Evolutionary conservation across 805 yeast species (phyloP), one percentile per base, ranked within the genome.

Genomic region (Wickerhamomyces queroliae): DNA sequence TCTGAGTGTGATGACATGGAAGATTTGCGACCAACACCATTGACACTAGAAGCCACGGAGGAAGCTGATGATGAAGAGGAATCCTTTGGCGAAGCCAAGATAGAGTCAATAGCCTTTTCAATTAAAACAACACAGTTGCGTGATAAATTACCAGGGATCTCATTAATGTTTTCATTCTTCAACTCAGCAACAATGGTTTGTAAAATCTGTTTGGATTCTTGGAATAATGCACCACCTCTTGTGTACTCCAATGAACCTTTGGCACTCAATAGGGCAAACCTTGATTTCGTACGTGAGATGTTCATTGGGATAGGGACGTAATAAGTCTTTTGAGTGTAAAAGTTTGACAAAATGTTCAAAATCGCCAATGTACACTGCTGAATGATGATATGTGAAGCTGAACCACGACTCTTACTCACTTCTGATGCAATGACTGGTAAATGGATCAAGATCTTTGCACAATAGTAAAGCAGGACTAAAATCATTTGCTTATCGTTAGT

Each of bases 231-330:
- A 0, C 96, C 95, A 28, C 89, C 88, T 55, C 86, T 78, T 2
- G 86, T 79, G 55, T 85, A 87, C 46, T 88, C 96, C 40, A 89
- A 64, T 1, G 88, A 76, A 13, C 95, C 89, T 46, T 77, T 76
- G 0, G 89, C 87, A 21, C 81, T 83, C 35, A 83, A 50, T 23
- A 84, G 63, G 0, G 83, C 69, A 46, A 80, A 70, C 35, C 88
- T 64, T 3, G 85, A 78, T 50, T 74, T 77, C 44, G 80, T 77
- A 44, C 88, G 59, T 0, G 83, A 66, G 9, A 76, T 60, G 46
- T 80, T 82, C 34, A 80, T 56, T 0, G 93, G 90, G 11, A 83
- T 56, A 0, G 90, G 83, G 9, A 82, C 54, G 32, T 74, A 65
- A 37, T 62, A 61, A 40, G 61, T 53, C n/a, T 69, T 63, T 13